Conservation (phyloP, 2,329 filamentous ascomycete species). For the Beauveria varroae region DNA sequence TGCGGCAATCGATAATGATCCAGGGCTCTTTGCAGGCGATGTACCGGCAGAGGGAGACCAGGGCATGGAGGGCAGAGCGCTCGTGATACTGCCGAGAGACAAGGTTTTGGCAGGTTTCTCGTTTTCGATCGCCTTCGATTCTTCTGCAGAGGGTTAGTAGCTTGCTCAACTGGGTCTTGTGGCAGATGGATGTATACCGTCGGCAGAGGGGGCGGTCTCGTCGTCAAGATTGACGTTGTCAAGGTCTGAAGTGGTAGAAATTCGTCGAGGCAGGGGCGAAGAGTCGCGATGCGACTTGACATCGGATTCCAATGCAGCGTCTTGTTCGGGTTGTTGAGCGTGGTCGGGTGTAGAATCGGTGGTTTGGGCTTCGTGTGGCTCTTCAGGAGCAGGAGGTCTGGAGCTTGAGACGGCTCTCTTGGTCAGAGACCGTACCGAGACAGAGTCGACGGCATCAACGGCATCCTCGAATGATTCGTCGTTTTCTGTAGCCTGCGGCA, state of each 20-base stretch:
- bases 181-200: constrained; percentile 21
- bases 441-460: constrained; percentile 48
- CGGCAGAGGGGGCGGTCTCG: constrained; percentile 32
- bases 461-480: constrained; percentile 69
- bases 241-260: constrained; percentile 41
- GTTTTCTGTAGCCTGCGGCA: constrained; percentile 22
- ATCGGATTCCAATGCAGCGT: constrained; percentile 6
- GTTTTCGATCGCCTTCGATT: constrained; percentile 17
- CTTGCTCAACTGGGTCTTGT: not conserved
- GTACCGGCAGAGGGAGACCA: constrained; percentile 54
- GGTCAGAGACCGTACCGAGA: constrained; percentile 57
- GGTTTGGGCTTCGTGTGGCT: constrained; percentile 10
- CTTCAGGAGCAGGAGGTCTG: constrained; percentile 10
- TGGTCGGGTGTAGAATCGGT: not conserved
- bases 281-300: constrained; percentile 24
- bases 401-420: constrained; percentile 30
- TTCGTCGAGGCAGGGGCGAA: constrained; percentile 33
- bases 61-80: constrained; percentile 62
- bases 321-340: not conserved
- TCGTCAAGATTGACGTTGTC: constrained; percentile 63
- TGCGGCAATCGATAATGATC: constrained; percentile 28
- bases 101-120: constrained; percentile 46
- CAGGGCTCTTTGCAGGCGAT: constrained; percentile 38
- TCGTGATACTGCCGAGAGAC: constrained; percentile 64
- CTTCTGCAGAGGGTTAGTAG: not conserved